A percentile compares a stretch with the other conserved stretches of the same genome.
Conservation (phyloP, 805 yeast genomes). For the Candida ficus region DNA sequence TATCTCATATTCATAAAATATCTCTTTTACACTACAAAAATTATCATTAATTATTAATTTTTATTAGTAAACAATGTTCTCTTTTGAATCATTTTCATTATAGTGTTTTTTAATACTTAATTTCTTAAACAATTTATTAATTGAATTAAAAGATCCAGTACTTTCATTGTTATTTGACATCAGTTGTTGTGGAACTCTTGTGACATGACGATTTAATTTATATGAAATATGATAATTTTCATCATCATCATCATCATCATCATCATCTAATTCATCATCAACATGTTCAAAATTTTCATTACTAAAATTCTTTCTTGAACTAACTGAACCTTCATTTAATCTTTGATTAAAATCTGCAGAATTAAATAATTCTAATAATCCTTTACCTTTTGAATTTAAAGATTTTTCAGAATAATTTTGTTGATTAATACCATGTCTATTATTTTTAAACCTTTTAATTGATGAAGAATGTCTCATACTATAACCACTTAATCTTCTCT, state of each 20-base stretch:
- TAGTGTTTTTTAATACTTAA: constrained; percentile 3
- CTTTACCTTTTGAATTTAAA: not conserved
- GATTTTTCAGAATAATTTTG: not conserved
- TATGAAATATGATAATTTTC: constrained; percentile 9
- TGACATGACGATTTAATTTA: constrained; percentile 1
- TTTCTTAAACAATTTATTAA: not conserved
- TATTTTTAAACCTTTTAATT: constrained; percentile 6
- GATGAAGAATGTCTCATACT: constrained; percentile 6
- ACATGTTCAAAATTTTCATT: constrained; percentile 5
- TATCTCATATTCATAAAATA: too few species aligned
- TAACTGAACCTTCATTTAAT: constrained; percentile 6
- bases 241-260: constrained; percentile 3
- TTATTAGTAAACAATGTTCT: not conserved
- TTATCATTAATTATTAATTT: too few species aligned
- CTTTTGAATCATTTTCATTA: not conserved
- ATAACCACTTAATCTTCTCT: constrained; percentile 7
- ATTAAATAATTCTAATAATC: constrained; percentile 5
- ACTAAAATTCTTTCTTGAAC: constrained; percentile 5
- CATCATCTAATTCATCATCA: too few species aligned
- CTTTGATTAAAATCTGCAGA: constrained; percentile 9
- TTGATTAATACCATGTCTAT: not conserved
- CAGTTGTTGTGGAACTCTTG: not conserved
- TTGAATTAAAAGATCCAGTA: too few species aligned
- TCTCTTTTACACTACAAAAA: too few species aligned
- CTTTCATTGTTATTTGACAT: too few species aligned